A percentile compares a stretch with the other conserved stretches of the same genome.
Evolutionary conservation across 805 yeast species (phyloP).

Genomic region (Lachancea nothofagi): DNA sequence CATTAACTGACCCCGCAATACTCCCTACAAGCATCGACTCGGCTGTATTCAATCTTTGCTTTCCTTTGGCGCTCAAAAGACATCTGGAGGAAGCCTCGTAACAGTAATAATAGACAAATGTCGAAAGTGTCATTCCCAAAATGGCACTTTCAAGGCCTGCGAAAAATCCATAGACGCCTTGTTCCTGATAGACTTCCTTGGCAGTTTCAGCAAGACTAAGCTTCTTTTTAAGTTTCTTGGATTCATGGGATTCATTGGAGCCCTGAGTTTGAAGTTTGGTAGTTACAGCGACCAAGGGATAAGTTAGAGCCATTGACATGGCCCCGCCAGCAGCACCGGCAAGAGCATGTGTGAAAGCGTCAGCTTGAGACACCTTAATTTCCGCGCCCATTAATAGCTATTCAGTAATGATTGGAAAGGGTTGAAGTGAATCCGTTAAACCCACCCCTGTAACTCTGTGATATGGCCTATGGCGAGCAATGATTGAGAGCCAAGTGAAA

Average conservation of each 20-base stretch:
- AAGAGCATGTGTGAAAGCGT: conserved; percentile 70
- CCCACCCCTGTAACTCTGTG: too few species aligned
- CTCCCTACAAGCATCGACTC: conserved; percentile 77
- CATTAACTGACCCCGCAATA: conserved; percentile 81
- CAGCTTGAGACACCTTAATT: conserved; percentile 30
- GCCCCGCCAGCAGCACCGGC: conserved; percentile 96
- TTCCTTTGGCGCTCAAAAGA: conserved; percentile 29
- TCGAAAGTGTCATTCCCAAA: conserved; percentile 78
- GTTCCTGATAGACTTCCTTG: conserved; percentile 44
- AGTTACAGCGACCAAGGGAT: conserved; percentile 81
- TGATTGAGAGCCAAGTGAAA: too few species aligned
- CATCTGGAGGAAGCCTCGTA: conserved; percentile 64
- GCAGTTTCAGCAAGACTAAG: conserved; percentile 35
- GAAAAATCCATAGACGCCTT: conserved; percentile 67
- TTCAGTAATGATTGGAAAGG: not conserved
- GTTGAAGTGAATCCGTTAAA: too few species aligned
- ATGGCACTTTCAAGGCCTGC: conserved; percentile 85
- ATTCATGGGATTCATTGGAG: conserved; percentile 21
- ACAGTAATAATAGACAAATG: conserved; percentile 85
- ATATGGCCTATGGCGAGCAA: too few species aligned
- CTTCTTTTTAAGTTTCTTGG: conserved; percentile 13
- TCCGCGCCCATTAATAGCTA: conserved; percentile 3
- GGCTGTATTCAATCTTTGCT: conserved; percentile 45
- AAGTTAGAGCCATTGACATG: conserved; percentile 77
- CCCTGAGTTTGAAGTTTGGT: conserved; percentile 69